These are phyloP conservation scores for Diddensiella caesifluorescens DNA, from an alignment of 805 yeast genomes.

Conservation along the genomic window DNA sequence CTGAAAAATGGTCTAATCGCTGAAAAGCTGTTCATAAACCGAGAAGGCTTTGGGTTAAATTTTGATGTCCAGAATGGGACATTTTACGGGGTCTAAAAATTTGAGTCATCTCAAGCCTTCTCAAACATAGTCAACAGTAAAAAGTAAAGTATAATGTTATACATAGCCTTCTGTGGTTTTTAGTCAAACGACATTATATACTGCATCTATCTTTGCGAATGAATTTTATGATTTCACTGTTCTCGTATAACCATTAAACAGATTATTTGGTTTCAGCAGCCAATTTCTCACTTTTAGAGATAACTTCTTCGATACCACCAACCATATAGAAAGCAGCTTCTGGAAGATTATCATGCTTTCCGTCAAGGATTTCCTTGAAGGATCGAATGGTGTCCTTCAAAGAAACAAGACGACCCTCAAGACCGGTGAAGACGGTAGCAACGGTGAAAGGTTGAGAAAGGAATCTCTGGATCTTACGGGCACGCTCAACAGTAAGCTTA, in stretches of 20 bases:
- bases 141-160: neutral
- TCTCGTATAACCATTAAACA: too few relatives aligned
- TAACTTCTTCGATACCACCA: slow-evolving; percentile 98
- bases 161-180: slow-evolving; percentile 1
- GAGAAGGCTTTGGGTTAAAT: too few relatives aligned
- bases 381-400: slow-evolving; percentile 91
- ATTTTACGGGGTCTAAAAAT: too few relatives aligned
- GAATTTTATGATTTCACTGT: neutral
- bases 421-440: slow-evolving; percentile 99
- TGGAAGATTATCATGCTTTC: slow-evolving; percentile 98
- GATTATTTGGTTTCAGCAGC: slow-evolving; percentile 43
- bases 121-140: too few relatives aligned
- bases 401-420: slow-evolving; percentile 95
- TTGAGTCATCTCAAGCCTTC: too few relatives aligned
- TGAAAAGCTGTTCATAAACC: too few relatives aligned
- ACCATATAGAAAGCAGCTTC: slow-evolving; percentile 99
- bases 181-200: neutral
- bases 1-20: too few relatives aligned
- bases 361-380: slow-evolving; percentile 94
- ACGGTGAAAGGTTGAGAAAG: slow-evolving; percentile 99
- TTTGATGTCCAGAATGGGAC: too few relatives aligned
- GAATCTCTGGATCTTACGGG: slow-evolving; percentile 99
- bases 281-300: slow-evolving; percentile 98
- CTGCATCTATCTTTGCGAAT: neutral
- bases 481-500: slow-evolving; percentile 99